phyloP scores from a whole-genome alignment of 768 basidiomycete species.

The Suillus occidentalis region DNA sequence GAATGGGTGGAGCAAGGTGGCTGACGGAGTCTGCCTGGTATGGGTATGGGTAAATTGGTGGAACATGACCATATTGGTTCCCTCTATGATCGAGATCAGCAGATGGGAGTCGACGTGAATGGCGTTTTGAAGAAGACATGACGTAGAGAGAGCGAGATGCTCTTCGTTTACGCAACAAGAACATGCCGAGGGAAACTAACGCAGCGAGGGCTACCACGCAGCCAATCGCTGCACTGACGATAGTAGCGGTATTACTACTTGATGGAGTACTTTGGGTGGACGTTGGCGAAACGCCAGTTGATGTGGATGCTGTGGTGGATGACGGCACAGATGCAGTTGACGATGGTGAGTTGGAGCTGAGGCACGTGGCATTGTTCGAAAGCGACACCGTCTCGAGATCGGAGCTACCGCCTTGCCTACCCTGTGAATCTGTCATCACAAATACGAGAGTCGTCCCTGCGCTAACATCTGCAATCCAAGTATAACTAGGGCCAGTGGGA shows the following conservation, averaged over 20 bases:
- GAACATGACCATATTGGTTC: conserved; percentile 32
- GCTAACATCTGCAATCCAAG: conserved; percentile 59
- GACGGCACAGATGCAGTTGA: conserved; percentile 40
- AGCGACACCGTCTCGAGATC: conserved; percentile 47
- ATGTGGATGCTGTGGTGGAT: conserved; percentile 18
- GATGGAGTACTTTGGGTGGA: conserved; percentile 23
- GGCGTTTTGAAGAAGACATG: conserved; percentile 23
- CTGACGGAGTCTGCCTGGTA: conserved; percentile 24
- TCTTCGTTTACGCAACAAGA: conserved; percentile 42
- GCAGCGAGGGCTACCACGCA: conserved; percentile 54
- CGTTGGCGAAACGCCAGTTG: conserved; percentile 20
- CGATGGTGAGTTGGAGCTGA: conserved; percentile 52
- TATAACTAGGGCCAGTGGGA: conserved; percentile 34
- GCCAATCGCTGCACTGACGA: conserved; percentile 51
- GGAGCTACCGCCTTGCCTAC: conserved; percentile 60
- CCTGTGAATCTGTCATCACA: conserved; percentile 49
- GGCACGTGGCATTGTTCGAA: conserved; percentile 51
- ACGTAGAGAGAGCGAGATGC: conserved; percentile 28
- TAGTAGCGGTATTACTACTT: conserved; percentile 42
- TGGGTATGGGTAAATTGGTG: conserved; percentile 34
- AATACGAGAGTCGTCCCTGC: conserved; percentile 62
- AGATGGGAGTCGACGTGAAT: conserved; percentile 35
- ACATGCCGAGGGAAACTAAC: conserved; percentile 49
- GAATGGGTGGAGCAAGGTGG: conserved; percentile 16
- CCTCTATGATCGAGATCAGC: conserved; percentile 37